Conservation (phyloP, 2,329 filamentous ascomycete species). For the Fusarium transvaalense region DNA sequence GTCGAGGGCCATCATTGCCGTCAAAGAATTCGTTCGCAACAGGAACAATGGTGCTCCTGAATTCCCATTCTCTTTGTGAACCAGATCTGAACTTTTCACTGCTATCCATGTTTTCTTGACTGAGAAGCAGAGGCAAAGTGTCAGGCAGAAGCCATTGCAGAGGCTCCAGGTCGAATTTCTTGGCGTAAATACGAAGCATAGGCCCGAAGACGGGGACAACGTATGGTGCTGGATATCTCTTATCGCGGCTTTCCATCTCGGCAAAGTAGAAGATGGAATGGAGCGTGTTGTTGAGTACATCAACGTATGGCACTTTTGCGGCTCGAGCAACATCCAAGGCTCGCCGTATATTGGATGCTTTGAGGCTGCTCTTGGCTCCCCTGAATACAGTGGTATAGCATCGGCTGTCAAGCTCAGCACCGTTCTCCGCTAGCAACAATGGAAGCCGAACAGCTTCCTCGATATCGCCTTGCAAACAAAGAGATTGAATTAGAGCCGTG, state of each 20-base stretch:
- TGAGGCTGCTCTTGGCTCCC: constrained; percentile 71
- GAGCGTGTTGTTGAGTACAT: constrained; percentile 57
- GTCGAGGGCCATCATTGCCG: constrained; percentile 30
- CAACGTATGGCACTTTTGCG: constrained; percentile 58
- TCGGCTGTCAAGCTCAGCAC: constrained; percentile 72
- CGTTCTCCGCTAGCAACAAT: constrained; percentile 54
- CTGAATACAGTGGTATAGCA: constrained; percentile 79
- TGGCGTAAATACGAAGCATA: constrained; percentile 64
- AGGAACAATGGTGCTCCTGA: constrained; percentile 51
- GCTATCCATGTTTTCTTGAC: constrained; percentile 38
- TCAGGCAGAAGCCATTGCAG: constrained; percentile 58
- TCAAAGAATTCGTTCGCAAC: constrained; percentile 52
- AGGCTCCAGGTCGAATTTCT: constrained; percentile 61
- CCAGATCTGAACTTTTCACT: constrained; percentile 43
- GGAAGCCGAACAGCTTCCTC: constrained; percentile 54
- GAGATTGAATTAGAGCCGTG: constrained; percentile 77
- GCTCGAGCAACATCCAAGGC: constrained; percentile 59
- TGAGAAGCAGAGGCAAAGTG: constrained; percentile 50
- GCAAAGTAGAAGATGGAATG: constrained; percentile 63
- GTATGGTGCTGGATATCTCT: constrained; percentile 50
- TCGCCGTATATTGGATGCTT: constrained; percentile 64
- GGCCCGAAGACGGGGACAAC: constrained; percentile 57
- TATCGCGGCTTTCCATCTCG: constrained; percentile 55
- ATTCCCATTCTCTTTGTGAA: constrained; percentile 48
- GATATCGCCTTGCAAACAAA: constrained; percentile 65